Base-by-base conservation (phyloP, 169 alveolate species). In the Cystoisospora suis region DNA sequence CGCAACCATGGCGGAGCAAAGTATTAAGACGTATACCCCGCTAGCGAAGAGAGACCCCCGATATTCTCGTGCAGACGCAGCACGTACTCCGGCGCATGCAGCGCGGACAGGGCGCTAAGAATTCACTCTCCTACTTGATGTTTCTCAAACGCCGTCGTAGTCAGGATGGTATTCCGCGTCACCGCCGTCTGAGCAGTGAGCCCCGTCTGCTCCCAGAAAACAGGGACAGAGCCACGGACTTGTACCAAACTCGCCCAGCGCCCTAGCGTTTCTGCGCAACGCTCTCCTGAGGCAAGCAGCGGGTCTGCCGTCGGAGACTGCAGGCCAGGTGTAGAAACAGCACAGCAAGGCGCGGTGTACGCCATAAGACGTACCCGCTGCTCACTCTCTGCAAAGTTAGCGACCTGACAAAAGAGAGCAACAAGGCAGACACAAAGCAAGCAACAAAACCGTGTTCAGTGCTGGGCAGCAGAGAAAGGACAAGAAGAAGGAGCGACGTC, bases 161-260 rank as follows among this genome's bases (percentile, higher is more conserved):
- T 94, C 45, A 93, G 81, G 9, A 93, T 88, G 34, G 93, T 85
- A 32, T 90, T 83, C 47, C 95, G 85, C 34, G 94, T 95, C 27
- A 95, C 58, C 2, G 94, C 88, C 40, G 96, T 93, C 70, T 91
- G 92, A 23, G 97, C 95, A 44, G 94, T 81, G 29, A 96, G 87
- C 32, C 98, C 98, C 69, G 96, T 94, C 93, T 98, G 99, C 69
- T 97, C 96, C 99, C 99, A 99, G 91, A 98, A 97, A 44, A 98
- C 92, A 17, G 99, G 99, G 34, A 98, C 98, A 44, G 99, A 97
- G 61, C 99, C 99, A 88, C 99, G 91, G 20, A 90, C 69, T 38
- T 90, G 94, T 44, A 90, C 86, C 36, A 77, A 29, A 23, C 79
- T 38, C 38, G 86, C 89, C 93, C 91, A 81, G 42, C 75, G 65